These are phyloP conservation scores for Planoprotostelium fungivorum DNA, from an alignment of 78 protist genomes.

Conservation along the genomic window DNA sequence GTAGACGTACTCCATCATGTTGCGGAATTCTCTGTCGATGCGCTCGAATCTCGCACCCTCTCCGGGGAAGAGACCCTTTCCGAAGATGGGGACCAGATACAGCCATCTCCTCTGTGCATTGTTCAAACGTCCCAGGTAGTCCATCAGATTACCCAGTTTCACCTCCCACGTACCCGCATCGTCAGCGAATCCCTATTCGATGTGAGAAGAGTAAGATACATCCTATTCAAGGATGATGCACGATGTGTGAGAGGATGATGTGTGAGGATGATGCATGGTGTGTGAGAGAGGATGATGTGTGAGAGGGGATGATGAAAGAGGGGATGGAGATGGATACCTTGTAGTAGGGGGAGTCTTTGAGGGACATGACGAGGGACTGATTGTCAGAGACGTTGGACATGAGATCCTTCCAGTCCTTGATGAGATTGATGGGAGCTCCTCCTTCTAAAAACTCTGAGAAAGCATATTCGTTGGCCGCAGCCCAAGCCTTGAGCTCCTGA, in stretches of 20 bases:
- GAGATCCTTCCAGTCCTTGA: slow-evolving; percentile 95
- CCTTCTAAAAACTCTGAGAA: slow-evolving; percentile 71
- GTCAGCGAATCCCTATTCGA: slow-evolving; percentile 66
- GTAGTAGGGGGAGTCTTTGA: slow-evolving; percentile 93
- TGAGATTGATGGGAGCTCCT: slow-evolving; percentile 16
- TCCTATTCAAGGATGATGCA: not conserved
- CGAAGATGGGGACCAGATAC: slow-evolving; percentile 93
- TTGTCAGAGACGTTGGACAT: slow-evolving; percentile 69
- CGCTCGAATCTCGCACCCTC: slow-evolving; percentile 76
- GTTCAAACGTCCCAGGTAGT: slow-evolving; percentile 79
- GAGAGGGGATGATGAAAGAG: too few relatives aligned
- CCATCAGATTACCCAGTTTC: slow-evolving; percentile 61
- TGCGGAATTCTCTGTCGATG: slow-evolving; percentile 80
- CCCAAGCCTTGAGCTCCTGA: slow-evolving; percentile 66
- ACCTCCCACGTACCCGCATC: slow-evolving; percentile 88
- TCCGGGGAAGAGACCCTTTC: slow-evolving; percentile 75
- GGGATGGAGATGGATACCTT: too few relatives aligned
- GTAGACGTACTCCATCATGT: slow-evolving; percentile 74
- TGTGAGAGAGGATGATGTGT: too few relatives aligned
- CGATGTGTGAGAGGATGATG: too few relatives aligned
- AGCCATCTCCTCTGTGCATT: slow-evolving; percentile 97
- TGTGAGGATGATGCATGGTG: too few relatives aligned
- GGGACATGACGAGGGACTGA: slow-evolving; percentile 58
- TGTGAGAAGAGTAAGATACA: not conserved
- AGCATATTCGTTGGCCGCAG: slow-evolving; percentile 78